These are phyloP conservation scores for Paracamarosporium sp. DNA, from an alignment of 2,329 filamentous ascomycete species.

Conservation along the genomic window DNA sequence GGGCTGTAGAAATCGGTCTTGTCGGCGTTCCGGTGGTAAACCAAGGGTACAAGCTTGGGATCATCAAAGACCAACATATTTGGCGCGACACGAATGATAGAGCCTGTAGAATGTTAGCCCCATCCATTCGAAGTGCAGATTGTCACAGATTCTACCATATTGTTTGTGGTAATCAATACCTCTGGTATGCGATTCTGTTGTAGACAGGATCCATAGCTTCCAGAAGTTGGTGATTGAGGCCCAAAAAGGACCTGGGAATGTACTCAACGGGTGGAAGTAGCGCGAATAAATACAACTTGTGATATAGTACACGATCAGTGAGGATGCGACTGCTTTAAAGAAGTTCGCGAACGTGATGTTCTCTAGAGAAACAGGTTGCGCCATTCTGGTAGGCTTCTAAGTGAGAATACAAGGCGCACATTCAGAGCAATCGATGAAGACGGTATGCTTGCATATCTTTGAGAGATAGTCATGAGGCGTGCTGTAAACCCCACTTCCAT, in stretches of 20 bases:
- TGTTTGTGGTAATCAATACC: not conserved
- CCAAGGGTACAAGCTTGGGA: not conserved
- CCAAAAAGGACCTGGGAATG: not conserved
- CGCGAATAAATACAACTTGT: not conserved
- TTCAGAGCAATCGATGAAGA: too few species aligned
- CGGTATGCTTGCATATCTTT: too few species aligned
- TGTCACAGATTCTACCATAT: not conserved
- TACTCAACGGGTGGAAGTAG: not conserved
- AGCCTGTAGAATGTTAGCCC: not conserved
- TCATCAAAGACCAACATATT: not conserved
- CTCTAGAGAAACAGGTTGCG: too few species aligned
- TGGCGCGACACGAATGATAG: not conserved
- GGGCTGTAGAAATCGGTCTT: constrained; percentile 3
- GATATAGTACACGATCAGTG: not conserved
- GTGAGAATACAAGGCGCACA: too few species aligned
- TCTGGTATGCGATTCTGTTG: not conserved
- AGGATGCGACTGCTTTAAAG: not conserved
- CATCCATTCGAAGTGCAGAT: not conserved
- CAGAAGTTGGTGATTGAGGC: not conserved
- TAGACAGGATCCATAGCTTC: not conserved
- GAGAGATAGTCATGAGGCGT: too few species aligned
- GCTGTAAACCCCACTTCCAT: too few species aligned
- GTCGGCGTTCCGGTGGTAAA: constrained; percentile 2
- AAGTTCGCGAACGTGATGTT: not conserved
- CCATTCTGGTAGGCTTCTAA: too few species aligned